Evolutionary conservation across 1,139 yeast species (phyloP).

Genomic region (Barnettozyma hawaiiensis): DNA sequence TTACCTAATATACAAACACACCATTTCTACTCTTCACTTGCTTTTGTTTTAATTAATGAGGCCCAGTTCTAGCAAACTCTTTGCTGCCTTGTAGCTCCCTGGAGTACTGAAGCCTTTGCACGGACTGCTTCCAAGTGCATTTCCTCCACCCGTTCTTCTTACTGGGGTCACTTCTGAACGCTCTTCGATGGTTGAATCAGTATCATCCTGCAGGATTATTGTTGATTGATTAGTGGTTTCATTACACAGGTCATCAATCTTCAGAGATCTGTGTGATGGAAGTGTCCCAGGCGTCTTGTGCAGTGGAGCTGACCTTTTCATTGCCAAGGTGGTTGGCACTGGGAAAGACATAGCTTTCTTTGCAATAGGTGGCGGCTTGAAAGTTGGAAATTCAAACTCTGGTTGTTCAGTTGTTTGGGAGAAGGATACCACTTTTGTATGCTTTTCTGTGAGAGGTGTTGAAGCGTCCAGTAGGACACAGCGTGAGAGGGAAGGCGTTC

Average conservation of each 20-base stretch:
- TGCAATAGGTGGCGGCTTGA: slow-evolving; percentile 1
- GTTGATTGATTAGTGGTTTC: slow-evolving; percentile 9
- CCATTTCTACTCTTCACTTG: neutral
- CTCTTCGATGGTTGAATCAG: slow-evolving; percentile 6
- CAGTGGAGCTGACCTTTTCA: neutral
- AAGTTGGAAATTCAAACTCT: slow-evolving; percentile 3
- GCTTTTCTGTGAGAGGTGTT: slow-evolving; percentile 26
- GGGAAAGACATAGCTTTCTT: slow-evolving; percentile 6
- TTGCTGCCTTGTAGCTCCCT: slow-evolving; percentile 45
- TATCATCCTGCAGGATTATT: slow-evolving; percentile 6
- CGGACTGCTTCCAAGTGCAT: slow-evolving; percentile 10
- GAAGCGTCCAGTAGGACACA: slow-evolving; percentile 31
- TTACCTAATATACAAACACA: slow-evolving; percentile 1
- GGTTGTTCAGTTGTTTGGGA: neutral
- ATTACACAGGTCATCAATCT: slow-evolving; percentile 20
- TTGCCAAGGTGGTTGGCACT: neutral
- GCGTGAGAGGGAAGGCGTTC: slow-evolving; percentile 23
- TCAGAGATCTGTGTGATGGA: slow-evolving; percentile 10
- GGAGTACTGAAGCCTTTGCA: slow-evolving; percentile 31
- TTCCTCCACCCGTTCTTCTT: slow-evolving; percentile 9
- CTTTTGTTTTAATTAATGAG: neutral
- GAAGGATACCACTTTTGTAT: slow-evolving; percentile 17
- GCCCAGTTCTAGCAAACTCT: slow-evolving; percentile 36
- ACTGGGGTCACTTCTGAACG: slow-evolving; percentile 20
- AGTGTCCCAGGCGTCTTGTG: neutral